Evolutionary conservation across 345 rosid species (phyloP).

Genomic region (Erodium maritimum): DNA sequence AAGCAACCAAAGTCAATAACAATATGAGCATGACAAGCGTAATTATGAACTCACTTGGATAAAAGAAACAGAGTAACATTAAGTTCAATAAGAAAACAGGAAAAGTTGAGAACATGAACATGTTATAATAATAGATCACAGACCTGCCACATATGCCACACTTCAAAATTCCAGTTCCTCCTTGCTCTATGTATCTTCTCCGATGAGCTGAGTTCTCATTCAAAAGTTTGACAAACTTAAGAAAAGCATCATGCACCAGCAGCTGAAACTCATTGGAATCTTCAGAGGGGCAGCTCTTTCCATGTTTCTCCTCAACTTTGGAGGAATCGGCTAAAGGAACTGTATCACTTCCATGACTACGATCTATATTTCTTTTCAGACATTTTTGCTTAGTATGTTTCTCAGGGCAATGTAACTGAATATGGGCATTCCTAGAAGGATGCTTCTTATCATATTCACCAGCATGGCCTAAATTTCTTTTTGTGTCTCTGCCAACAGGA

Average conservation of each 20-base stretch:
- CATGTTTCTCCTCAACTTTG: slow-evolving; percentile 2
- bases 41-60: too few relatives aligned
- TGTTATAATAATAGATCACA: slow-evolving; percentile 7
- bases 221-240: slow-evolving; percentile 33
- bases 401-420: slow-evolving; percentile 1
- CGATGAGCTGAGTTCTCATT: slow-evolving; percentile 31
- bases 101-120: slow-evolving; percentile 8
- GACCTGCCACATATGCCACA: slow-evolving; percentile 48
- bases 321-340: background rate
- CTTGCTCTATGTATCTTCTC: slow-evolving; percentile 23
- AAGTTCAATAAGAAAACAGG: background rate
- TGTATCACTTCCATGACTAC: slow-evolving; percentile 2
- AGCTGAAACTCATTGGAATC: slow-evolving; percentile 28
- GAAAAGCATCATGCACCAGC: slow-evolving; percentile 23
- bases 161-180: slow-evolving; percentile 17
- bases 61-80: slow-evolving; percentile 2
- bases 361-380: background rate
- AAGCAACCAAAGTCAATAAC: background rate
- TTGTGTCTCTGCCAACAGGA: slow-evolving; percentile 10
- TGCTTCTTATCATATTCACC: background rate
- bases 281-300: slow-evolving; percentile 18
- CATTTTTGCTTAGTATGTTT: background rate
- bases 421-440: slow-evolving; percentile 10
- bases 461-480: slow-evolving; percentile 13
- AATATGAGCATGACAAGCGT: background rate